Percentiles rank a stretch among this genome's conserved stretches.
phyloP scores from a whole-genome alignment of 2,329 filamentous ascomycete genomes.

The Shiraia sp. region DNA sequence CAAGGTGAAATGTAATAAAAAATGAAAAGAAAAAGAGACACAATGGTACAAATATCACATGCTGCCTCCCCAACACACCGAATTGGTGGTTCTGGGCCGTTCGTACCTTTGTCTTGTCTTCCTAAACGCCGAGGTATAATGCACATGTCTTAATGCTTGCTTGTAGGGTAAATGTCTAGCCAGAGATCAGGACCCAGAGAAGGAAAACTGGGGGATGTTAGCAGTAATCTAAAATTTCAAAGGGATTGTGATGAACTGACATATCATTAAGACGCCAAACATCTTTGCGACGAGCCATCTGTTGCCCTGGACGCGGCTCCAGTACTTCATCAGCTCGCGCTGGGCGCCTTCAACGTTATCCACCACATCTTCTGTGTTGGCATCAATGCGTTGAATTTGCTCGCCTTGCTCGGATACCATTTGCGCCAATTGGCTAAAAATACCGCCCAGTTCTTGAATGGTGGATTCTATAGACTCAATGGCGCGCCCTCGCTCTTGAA shows the following conservation, averaged over 20 bases:
- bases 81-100: conserved; percentile 10
- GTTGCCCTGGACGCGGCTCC: conserved; percentile 91
- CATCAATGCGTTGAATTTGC: conserved; percentile 96
- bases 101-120: conserved; percentile 15
- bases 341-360: conserved; percentile 98
- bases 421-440: conserved; percentile 90
- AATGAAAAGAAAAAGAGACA: neutral
- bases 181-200: conserved; percentile 70
- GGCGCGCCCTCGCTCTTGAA: conserved; percentile 89
- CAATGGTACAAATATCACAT: conserved; percentile 12
- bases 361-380: conserved; percentile 96
- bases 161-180: conserved; percentile 43
- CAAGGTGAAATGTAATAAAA: conserved; percentile 1
- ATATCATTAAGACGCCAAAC: conserved; percentile 93
- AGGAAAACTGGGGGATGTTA: conserved; percentile 46
- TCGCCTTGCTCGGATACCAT: conserved; percentile 98
- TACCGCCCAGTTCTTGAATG: conserved; percentile 86
- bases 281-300: conserved; percentile 87
- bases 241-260: conserved; percentile 47
- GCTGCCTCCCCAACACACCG: conserved; percentile 5
- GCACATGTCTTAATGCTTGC: conserved; percentile 10
- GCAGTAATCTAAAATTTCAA: conserved; percentile 12
- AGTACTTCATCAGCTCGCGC: conserved; percentile 94
- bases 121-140: conserved; percentile 24
- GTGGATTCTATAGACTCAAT: conserved; percentile 97